A percentile compares a stretch with the other conserved stretches of the same genome.
Evolutionary conservation across 108 stramenopile genomes (phyloP).

Genomic region (Nitzschia sp.): DNA sequence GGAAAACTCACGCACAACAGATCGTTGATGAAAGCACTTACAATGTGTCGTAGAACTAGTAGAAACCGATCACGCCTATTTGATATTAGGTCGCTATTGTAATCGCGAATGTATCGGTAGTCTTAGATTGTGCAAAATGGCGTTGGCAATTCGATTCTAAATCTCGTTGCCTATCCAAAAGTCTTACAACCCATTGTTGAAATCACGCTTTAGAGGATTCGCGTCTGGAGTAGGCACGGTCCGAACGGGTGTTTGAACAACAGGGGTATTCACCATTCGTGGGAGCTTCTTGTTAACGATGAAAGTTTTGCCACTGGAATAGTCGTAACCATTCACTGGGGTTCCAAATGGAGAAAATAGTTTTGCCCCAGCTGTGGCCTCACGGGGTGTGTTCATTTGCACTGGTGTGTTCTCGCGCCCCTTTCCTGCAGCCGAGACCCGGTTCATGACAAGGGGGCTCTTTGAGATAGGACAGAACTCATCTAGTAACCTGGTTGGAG

Average conservation of each 20-base stretch:
- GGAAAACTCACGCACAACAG: constrained; percentile 57
- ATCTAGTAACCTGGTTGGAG: background rate
- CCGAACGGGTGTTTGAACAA: background rate
- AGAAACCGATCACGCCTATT: too few species aligned
- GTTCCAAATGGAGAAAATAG: constrained; percentile 8
- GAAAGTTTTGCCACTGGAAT: constrained; percentile 1
- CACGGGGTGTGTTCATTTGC: background rate
- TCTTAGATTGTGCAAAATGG: too few species aligned
- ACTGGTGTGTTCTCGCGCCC: background rate
- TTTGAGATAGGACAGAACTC: background rate
- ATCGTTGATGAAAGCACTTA: too few species aligned
- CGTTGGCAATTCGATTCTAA: too few species aligned
- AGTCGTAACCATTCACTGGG: constrained; percentile 12
- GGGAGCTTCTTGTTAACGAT: background rate
- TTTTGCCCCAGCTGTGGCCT: background rate
- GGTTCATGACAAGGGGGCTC: background rate
- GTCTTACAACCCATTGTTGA: background rate
- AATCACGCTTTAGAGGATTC: background rate
- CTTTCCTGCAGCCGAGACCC: background rate
- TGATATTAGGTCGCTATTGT: too few species aligned
- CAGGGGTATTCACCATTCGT: background rate
- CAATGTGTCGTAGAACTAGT: too few species aligned
- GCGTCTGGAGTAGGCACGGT: background rate
- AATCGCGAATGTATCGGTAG: too few species aligned
- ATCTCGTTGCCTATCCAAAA: too few species aligned